phyloP scores from a whole-genome alignment of 2,329 filamentous ascomycete genomes.

The Diaporthe helianthi region DNA sequence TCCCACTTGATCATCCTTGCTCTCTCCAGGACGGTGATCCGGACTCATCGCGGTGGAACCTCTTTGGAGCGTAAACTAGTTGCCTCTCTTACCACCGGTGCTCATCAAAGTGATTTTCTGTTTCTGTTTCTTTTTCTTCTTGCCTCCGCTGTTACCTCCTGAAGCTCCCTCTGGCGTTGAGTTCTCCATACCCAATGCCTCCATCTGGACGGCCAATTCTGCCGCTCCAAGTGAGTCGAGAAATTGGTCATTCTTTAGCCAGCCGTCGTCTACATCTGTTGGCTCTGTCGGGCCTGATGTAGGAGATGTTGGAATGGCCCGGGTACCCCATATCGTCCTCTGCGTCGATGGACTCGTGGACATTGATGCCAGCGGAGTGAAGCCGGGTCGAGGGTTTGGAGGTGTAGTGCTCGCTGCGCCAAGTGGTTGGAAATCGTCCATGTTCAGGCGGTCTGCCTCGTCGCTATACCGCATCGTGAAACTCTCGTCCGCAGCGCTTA shows the following conservation, averaged over 20 bases:
- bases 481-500: constrained; percentile 51
- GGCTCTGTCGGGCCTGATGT: constrained; percentile 51
- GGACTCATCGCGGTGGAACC: neutral
- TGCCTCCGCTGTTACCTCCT: constrained; percentile 42
- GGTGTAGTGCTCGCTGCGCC: constrained; percentile 59
- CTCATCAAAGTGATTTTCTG: constrained; percentile 78
- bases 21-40: neutral
- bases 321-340: constrained; percentile 93
- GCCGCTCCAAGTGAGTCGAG: constrained; percentile 70
- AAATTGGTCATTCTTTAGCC: constrained; percentile 83
- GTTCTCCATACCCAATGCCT: constrained; percentile 56
- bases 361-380: constrained; percentile 74
- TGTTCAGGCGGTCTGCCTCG: constrained; percentile 50
- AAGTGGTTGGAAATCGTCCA: constrained; percentile 72
- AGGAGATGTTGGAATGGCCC: constrained; percentile 67
- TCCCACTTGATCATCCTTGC: neutral
- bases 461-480: constrained; percentile 40
- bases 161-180: constrained; percentile 34
- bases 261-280: constrained; percentile 71
- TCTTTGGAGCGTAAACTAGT: constrained; percentile 37
- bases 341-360: constrained; percentile 80
- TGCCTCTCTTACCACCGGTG: constrained; percentile 62
- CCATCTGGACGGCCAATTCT: constrained; percentile 66
- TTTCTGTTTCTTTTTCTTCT: constrained; percentile 71
- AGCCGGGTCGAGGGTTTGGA: constrained; percentile 65